These are phyloP conservation scores for Aspergillus sp. DNA, from an alignment of 2,329 filamentous ascomycete genomes.

Conservation along the genomic window DNA sequence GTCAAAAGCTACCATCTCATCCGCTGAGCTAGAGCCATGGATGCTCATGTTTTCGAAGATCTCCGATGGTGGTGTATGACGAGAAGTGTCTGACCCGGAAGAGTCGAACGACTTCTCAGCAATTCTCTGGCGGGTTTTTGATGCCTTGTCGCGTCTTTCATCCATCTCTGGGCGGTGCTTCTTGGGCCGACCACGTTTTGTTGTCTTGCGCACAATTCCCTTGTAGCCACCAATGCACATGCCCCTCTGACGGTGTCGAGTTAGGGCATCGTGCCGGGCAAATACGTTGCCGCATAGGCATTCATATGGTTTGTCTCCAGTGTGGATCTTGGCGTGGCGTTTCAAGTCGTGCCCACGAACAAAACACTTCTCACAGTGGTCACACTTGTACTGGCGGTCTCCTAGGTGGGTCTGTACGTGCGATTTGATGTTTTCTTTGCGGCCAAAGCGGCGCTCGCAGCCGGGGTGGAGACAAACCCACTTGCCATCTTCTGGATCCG, in stretches of 20 bases:
- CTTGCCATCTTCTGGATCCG: slow-evolving; percentile 71
- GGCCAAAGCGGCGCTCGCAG: slow-evolving; percentile 88
- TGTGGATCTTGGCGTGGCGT: slow-evolving; percentile 96
- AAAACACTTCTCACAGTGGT: slow-evolving; percentile 91
- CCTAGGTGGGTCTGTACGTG: slow-evolving; percentile 98
- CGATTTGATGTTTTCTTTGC: slow-evolving; percentile 98
- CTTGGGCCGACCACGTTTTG: slow-evolving; percentile 66
- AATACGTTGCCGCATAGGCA: slow-evolving; percentile 95
- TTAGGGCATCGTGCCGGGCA: slow-evolving; percentile 90
- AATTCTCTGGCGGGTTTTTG: slow-evolving; percentile 49
- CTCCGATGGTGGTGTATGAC: slow-evolving; percentile 44
- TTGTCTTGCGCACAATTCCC: slow-evolving; percentile 67
- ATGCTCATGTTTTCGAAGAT: slow-evolving; percentile 42
- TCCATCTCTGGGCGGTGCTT: slow-evolving; percentile 63
- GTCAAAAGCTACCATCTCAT: slow-evolving; percentile 31
- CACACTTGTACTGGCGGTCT: slow-evolving; percentile 92
- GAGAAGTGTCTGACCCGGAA: slow-evolving; percentile 39
- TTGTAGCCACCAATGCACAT: slow-evolving; percentile 97
- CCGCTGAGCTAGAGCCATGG: slow-evolving; percentile 33
- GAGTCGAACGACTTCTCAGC: slow-evolving; percentile 37
- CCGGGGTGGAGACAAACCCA: slow-evolving; percentile 75
- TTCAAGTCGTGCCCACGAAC: slow-evolving; percentile 97
- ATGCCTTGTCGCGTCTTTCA: slow-evolving; percentile 57
- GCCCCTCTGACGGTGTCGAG: slow-evolving; percentile 87
- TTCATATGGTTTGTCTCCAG: slow-evolving; percentile 89